phyloP scores from a whole-genome alignment of 1,139 yeast species.

The Hyphopichia burtonii region DNA sequence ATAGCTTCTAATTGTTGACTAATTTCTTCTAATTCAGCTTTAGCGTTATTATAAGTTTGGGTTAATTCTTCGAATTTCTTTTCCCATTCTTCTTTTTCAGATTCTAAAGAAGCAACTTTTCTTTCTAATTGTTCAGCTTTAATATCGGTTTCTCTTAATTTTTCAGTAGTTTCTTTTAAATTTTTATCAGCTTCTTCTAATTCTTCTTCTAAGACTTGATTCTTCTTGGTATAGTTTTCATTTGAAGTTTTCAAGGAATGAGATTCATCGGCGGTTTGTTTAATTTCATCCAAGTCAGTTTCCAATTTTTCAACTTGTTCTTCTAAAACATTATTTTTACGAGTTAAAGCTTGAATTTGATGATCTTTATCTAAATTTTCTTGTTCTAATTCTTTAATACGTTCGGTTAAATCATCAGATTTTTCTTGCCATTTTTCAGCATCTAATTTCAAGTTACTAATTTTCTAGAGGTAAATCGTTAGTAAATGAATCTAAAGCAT shows the following conservation, averaged over 20 bases:
- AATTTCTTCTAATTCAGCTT: conserved; percentile 91
- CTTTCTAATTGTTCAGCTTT: conserved; percentile 97
- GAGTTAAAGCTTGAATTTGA: conserved; percentile 88
- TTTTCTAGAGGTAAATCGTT: conserved; percentile 52
- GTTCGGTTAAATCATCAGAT: conserved; percentile 80
- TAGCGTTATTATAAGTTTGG: conserved; percentile 76
- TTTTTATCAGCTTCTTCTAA: conserved; percentile 90
- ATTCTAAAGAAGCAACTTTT: conserved; percentile 87
- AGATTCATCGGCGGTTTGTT: conserved; percentile 90
- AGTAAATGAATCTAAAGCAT: conserved; percentile 14
- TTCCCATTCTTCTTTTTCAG: conserved; percentile 91
- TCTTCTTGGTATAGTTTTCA: conserved; percentile 90
- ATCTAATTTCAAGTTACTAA: conserved; percentile 86
- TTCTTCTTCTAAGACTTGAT: conserved; percentile 89
- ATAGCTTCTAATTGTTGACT: conserved; percentile 89
- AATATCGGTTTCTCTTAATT: conserved; percentile 93
- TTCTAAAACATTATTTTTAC: conserved; percentile 89
- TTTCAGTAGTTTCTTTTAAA: conserved; percentile 90
- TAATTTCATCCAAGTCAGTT: conserved; percentile 71
- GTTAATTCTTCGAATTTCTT: conserved; percentile 86
- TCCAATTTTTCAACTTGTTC: conserved; percentile 90
- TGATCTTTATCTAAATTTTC: conserved; percentile 90
- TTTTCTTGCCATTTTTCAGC: conserved; percentile 98
- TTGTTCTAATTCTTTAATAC: conserved; percentile 88
- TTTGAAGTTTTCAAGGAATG: conserved; percentile 85